Evolutionary conservation across 129 eudicot genomes (phyloP), one percentile per base, ranked within the genome.

Genomic region (Centrapalus pauciflorus): DNA sequence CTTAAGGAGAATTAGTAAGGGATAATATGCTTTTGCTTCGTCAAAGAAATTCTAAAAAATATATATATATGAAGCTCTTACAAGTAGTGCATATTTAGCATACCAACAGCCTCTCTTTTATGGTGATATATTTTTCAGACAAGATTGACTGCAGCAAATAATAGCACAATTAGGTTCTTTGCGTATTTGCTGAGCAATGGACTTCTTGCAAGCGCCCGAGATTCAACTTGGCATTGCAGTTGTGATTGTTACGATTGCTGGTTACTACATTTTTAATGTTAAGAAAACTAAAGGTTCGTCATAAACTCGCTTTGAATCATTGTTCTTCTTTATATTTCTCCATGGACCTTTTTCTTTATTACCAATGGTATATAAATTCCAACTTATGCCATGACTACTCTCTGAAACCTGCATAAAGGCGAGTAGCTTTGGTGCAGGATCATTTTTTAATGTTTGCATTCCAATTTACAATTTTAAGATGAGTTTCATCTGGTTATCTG

Each of bases 231-330:
- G 62, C 33, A 11, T 66, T 33, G 52, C 79, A 17, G 45, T 34
- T 46, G 61, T 75, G 48, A 51, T 65, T 6, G 34, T 46, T 57
- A 28, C 79, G 17, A 50, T 75, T 75, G 68, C 49, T 75, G 67
- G 55, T 57, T 75, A 65, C 74, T 45, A 29, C 71, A 4, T 75
- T 45, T 24, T 66, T 0, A 14, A 19, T 62, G 32, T 62, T 68
- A 75, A 17, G 45, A 75, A 75, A 46, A 60, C 79, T 50, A 75
- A 57, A 75, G 79, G 79, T 74, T 30, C 37, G 14, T 56, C 52
- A 24, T 23, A 16, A 56, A 40, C 72, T 73, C 73, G 43, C 20
- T 32, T 55, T 40, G 5, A 55, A 20, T 66, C 27, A 64, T 30
- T 28, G 43, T 66, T 74, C 28, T 65, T 45, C 17, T 26, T 8